These are phyloP conservation scores for Leishmania martiniquensis DNA, from an alignment of 208 protist species.

Conservation along the genomic window DNA sequence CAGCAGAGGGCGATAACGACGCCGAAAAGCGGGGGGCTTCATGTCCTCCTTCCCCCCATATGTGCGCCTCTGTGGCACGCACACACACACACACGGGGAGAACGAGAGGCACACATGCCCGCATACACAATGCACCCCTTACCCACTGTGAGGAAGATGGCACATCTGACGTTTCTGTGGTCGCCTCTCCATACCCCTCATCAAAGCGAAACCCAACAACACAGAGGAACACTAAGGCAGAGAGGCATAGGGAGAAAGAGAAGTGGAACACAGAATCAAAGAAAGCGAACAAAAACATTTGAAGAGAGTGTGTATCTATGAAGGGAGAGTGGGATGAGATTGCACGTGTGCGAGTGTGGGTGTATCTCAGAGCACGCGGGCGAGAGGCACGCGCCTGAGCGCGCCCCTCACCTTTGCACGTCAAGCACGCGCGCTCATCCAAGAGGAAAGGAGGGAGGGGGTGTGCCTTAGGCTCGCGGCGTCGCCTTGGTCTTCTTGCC, in stretches of 20 bases:
- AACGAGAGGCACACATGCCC: not conserved
- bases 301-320: too few species aligned
- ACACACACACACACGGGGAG: not conserved
- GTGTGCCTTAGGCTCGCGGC: constrained; percentile 44
- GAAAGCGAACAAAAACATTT: too few species aligned
- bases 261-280: too few species aligned
- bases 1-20: not conserved
- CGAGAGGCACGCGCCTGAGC: too few species aligned
- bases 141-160: not conserved
- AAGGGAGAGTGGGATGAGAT: too few species aligned
- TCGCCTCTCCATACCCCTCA: not conserved
- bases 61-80: not conserved
- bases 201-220: not conserved
- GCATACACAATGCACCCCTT: not conserved
- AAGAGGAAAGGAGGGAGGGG: constrained; percentile 2
- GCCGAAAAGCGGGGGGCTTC: not conserved
- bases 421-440: not conserved
- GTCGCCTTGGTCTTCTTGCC: constrained; percentile 66
- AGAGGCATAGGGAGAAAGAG: too few species aligned
- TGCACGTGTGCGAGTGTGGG: too few species aligned
- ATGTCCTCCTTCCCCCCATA: not conserved
- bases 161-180: too few species aligned
- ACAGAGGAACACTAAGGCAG: not conserved
- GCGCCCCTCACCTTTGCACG: not conserved
- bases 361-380: too few species aligned